phyloP scores from a whole-genome alignment of 768 basidiomycete genomes.

The Calvatia gigantea region DNA sequence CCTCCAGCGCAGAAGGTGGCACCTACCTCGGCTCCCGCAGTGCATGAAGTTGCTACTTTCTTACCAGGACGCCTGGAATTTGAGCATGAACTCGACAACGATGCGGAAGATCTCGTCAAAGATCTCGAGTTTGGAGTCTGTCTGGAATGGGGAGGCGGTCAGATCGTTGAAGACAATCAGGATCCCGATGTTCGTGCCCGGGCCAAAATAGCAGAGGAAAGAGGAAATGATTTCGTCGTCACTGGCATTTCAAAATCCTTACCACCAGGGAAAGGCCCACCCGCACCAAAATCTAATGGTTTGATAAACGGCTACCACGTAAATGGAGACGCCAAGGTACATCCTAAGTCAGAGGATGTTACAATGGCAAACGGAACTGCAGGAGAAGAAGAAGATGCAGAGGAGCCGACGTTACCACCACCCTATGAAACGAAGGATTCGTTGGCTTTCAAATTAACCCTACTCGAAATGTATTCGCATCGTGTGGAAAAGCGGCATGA shows the following conservation, averaged over 20 bases:
- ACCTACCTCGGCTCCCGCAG: constrained; percentile 85
- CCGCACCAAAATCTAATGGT: constrained; percentile 32
- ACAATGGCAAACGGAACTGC: constrained; percentile 43
- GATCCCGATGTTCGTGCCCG: constrained; percentile 70
- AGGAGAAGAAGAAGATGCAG: constrained; percentile 55
- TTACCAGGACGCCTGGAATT: constrained; percentile 98
- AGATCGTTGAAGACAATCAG: constrained; percentile 73
- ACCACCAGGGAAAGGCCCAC: constrained; percentile 35
- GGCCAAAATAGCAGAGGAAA: constrained; percentile 47
- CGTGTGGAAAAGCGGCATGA: constrained; percentile 83
- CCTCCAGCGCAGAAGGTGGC: constrained; percentile 64
- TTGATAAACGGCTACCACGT: constrained; percentile 40
- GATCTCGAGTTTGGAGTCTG: constrained; percentile 96
- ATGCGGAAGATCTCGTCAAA: constrained; percentile 93
- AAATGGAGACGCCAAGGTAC: constrained; percentile 36
- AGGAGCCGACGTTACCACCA: constrained; percentile 67
- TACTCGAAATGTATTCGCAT: constrained; percentile 90
- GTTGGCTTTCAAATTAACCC: constrained; percentile 79
- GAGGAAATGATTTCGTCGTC: constrained; percentile 24
- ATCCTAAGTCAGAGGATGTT: constrained; percentile 44
- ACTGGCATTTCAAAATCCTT: constrained; percentile 24
- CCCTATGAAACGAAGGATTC: constrained; percentile 85
- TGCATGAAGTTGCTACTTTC: constrained; percentile 90
- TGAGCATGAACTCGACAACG: constrained; percentile 96
- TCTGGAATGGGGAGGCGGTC: constrained; percentile 78